These are phyloP conservation scores for Exsudoporus frostii DNA, from an alignment of 768 basidiomycete genomes.

Conservation along the genomic window DNA sequence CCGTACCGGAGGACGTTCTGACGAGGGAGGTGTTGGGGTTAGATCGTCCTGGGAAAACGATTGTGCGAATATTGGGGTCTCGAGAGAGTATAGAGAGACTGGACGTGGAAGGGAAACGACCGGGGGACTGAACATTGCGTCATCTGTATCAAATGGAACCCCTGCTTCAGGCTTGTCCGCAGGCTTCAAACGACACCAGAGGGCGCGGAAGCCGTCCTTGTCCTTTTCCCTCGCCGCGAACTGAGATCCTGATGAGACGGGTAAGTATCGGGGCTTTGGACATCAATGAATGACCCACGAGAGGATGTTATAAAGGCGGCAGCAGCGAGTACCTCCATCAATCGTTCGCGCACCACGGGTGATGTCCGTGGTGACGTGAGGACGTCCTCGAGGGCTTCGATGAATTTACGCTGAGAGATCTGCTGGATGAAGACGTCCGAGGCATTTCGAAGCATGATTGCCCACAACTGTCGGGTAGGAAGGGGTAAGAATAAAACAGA, in stretches of 20 bases:
- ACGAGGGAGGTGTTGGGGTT: conserved; percentile 21
- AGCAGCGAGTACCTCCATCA: conserved; percentile 79
- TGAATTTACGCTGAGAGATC: conserved; percentile 71
- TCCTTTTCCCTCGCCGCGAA: conserved; percentile 28
- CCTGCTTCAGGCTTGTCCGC: conserved; percentile 82
- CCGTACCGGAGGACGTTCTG: conserved; percentile 27
- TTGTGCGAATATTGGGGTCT: conserved; percentile 39
- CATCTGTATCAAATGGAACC: conserved; percentile 72
- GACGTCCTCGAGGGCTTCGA: conserved; percentile 76
- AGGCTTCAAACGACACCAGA: conserved; percentile 82
- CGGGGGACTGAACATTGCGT: conserved; percentile 76
- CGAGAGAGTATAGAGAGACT: conserved; percentile 27
- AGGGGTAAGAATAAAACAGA: conserved; percentile 1
- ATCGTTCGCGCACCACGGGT: conserved; percentile 76
- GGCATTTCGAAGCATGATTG: conserved; percentile 84
- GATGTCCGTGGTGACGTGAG: conserved; percentile 58
- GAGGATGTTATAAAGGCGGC: conserved; percentile 54
- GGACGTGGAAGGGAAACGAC: conserved; percentile 35
- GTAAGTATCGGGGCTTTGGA: background rate
- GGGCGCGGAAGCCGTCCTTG: conserved; percentile 57
- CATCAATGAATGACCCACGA: conserved; percentile 13
- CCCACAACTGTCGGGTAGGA: conserved; percentile 61
- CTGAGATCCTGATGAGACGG: conserved; percentile 16
- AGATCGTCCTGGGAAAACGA: conserved; percentile 29
- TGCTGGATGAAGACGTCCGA: conserved; percentile 68